phyloP scores from a whole-genome alignment of 1,139 yeast genomes.

The Saccharomyces hybrid region DNA sequence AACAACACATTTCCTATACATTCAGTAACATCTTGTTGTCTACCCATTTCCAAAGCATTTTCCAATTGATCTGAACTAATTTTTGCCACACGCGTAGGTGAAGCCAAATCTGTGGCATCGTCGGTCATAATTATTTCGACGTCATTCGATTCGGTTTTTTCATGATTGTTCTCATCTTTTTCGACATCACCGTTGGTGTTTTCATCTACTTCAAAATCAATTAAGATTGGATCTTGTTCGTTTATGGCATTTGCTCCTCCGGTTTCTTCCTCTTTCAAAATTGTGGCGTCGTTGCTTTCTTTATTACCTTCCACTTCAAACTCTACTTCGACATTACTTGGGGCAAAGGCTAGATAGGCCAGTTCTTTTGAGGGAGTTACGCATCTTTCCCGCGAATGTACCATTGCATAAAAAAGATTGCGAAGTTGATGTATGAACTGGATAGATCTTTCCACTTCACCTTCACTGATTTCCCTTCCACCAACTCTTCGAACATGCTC shows the following conservation, averaged over 20 bases:
- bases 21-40: constrained; percentile 96
- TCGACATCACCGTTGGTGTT: constrained; percentile 4
- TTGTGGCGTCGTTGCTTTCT: not conserved
- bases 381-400: constrained; percentile 51
- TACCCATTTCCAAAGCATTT: constrained; percentile 68
- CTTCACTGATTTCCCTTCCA: constrained; percentile 65
- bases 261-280: not conserved
- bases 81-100: constrained; percentile 30
- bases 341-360: constrained; percentile 82
- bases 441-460: constrained; percentile 72
- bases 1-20: constrained; percentile 92
- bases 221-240: not conserved
- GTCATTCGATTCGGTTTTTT: not conserved
- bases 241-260: not conserved
- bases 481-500: constrained; percentile 60
- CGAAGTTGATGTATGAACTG: constrained; percentile 72
- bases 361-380: constrained; percentile 78
- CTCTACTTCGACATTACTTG: constrained; percentile 58
- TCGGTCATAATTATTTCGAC: not conserved
- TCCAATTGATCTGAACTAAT: constrained; percentile 61
- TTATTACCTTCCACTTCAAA: constrained; percentile 34
- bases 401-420: constrained; percentile 62
- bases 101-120: constrained; percentile 8
- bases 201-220: not conserved
- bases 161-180: constrained; percentile 5